phyloP scores from a whole-genome alignment of 805 yeast species.

The Saturnispora serradocipensis region DNA sequence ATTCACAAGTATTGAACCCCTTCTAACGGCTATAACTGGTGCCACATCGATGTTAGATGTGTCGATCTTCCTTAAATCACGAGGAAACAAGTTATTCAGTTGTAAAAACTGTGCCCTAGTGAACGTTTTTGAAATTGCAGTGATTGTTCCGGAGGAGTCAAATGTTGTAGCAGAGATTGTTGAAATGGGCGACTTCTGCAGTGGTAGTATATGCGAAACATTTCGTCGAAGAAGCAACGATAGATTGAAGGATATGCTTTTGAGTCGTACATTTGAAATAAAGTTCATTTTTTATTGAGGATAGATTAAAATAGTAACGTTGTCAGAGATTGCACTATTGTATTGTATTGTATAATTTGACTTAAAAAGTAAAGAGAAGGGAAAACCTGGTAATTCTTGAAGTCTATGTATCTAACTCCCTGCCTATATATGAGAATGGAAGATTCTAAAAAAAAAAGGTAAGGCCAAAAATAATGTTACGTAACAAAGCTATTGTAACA shows the following conservation, averaged over 20 bases:
- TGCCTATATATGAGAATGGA: background rate
- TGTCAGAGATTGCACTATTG: background rate
- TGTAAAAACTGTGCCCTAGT: constrained; percentile 63
- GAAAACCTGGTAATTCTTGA: background rate
- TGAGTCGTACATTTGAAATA: background rate
- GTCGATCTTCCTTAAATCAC: constrained; percentile 83
- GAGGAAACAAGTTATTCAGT: constrained; percentile 67
- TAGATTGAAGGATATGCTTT: background rate
- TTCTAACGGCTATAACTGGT: constrained; percentile 78
- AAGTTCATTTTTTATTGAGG: background rate
- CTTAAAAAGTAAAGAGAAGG: background rate
- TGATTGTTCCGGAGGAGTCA: constrained; percentile 58
- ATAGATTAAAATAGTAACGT: background rate
- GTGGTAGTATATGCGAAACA: constrained; percentile 21
- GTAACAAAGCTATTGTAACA: background rate
- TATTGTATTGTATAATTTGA: too few relatives aligned
- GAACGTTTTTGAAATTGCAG: constrained; percentile 61
- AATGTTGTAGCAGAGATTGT: constrained; percentile 75
- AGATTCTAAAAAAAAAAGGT: background rate
- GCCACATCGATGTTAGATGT: constrained; percentile 67
- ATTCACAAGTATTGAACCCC: constrained; percentile 69
- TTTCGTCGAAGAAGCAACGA: constrained; percentile 2
- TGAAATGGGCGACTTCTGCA: constrained; percentile 36
- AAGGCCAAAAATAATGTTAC: background rate
- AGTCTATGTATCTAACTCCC: background rate